Percentiles rank a stretch among this genome's conserved stretches.
Evolutionary conservation across 148 eudicot species (phyloP).

Genomic region (Hydrangea macrophylla): DNA sequence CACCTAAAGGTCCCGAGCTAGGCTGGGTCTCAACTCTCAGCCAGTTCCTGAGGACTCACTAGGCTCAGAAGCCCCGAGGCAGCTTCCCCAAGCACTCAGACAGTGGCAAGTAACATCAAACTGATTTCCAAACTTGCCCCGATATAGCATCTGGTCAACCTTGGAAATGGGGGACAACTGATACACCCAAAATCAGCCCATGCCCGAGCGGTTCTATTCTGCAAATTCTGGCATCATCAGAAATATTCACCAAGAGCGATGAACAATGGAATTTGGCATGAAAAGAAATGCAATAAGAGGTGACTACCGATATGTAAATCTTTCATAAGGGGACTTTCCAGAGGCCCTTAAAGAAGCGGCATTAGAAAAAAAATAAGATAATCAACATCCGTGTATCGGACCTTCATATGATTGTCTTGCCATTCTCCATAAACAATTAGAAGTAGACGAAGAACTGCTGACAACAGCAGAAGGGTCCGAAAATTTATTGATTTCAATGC

Average conservation of each 20-base stretch:
- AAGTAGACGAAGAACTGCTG: slow-evolving; percentile 60
- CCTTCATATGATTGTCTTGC: slow-evolving; percentile 96
- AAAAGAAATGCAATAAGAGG: slow-evolving; percentile 85
- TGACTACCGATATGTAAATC: slow-evolving; percentile 90
- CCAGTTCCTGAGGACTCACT: too few species aligned
- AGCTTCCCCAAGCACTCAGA: too few species aligned
- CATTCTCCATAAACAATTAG: slow-evolving; percentile 89
- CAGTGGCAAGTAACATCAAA: too few species aligned
- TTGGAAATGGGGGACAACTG: too few species aligned
- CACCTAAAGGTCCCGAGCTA: too few species aligned
- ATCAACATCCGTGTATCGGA: slow-evolving; percentile 92
- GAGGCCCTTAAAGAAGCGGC: slow-evolving; percentile 73
- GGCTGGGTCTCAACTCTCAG: too few species aligned
- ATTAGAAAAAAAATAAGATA: slow-evolving; percentile 89
- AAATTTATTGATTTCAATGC: slow-evolving; percentile 42
- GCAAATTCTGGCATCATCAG: too few species aligned
- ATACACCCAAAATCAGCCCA: too few species aligned
- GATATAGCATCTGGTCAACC: too few species aligned
- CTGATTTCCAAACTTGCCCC: too few species aligned
- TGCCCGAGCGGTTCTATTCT: too few species aligned
- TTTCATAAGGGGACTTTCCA: slow-evolving; percentile 79
- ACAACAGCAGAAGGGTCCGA: slow-evolving; percentile 53
- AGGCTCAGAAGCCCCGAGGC: too few species aligned
- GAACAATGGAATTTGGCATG: slow-evolving; percentile 69
- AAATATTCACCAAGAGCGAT: slow-evolving; percentile 88